Evolutionary conservation across 768 basidiomycete species (phyloP), one percentile per base, ranked within the genome.

Genomic region (Tremella fuciformis): DNA sequence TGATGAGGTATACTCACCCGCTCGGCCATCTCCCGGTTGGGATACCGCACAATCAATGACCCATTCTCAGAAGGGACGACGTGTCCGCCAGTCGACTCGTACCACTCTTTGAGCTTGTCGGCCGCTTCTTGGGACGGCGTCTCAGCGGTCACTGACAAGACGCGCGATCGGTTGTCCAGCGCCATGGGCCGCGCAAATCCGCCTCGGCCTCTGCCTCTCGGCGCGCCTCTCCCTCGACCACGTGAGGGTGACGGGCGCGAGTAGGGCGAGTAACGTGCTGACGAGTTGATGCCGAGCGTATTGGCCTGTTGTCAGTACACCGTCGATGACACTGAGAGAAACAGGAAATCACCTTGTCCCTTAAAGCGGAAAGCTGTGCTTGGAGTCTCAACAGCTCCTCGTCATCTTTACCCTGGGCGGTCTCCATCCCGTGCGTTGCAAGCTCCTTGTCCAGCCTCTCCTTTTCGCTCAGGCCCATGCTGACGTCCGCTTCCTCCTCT

Each of bases 111-210:
- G 59, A 92, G 78, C 6, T 83, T 81, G 29, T 84, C 61, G 6
- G 69, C 71, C 3, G 59, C 59, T 26, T 80, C 79, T n/a, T 80
- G 80, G 18, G 82, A 81, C 37, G 80, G 77, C 16, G 73, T 76
- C 8, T 83, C 83, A 38, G 86, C 88, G 69, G 88, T 86, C 25
- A 96, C 80, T 19, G 87, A 77, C 21, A 96, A 78, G 76, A 84
- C 86, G 79, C 85, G 88, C 9, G 91, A 88, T 16, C 91, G 84
- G 70, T 92, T 91, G 76, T 96, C 91, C 25, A 96, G 83, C 71
- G 88, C 88, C 87, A 94, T 88, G 67, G 85, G 90, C 9, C 81
- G 82, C 15, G 58, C 47, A 29, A 34, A 57, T 13, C 42, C 55
- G 47, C 55, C 55, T 21, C 51, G 3, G 15, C 51, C 51, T 52